Conservation (phyloP, 225 moss, liverwort and hornwort genomes). For the Sphagnum tenellum region DNA sequence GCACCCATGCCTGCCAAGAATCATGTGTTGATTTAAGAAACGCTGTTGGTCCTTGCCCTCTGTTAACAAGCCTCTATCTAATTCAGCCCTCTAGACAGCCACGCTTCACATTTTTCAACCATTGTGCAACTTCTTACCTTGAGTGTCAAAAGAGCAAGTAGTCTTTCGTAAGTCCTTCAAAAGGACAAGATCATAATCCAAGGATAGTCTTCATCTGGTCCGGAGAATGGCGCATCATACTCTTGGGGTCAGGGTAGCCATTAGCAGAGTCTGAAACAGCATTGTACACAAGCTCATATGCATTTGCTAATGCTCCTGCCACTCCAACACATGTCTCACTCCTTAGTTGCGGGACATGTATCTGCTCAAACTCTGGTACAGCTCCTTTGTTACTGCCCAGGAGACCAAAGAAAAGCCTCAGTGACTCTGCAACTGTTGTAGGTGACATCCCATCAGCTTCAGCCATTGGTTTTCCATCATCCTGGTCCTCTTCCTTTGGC, state of each 20-base stretch:
- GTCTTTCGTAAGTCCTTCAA: too few species aligned
- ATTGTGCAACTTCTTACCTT: too few species aligned
- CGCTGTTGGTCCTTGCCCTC: too few species aligned
- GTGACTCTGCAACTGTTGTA: constrained; percentile 66
- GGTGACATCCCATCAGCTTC: constrained; percentile 81
- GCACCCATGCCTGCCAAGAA: too few species aligned
- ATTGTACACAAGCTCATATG: constrained; percentile 74
- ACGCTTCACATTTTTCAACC: too few species aligned
- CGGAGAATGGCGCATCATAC: constrained; percentile 81
- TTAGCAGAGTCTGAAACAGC: constrained; percentile 68
- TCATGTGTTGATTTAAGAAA: too few species aligned
- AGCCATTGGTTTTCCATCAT: constrained; percentile 70
- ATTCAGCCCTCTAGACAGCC: too few species aligned
- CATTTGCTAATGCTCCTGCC: constrained; percentile 68
- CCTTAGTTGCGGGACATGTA: constrained; percentile 79
- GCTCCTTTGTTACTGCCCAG: constrained; percentile 78
- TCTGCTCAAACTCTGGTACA: constrained; percentile 91
- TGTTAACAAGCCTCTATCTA: too few species aligned
- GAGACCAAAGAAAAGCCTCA: constrained; percentile 67
- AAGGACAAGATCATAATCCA: constrained; percentile 42
- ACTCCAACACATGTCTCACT: constrained; percentile 91
- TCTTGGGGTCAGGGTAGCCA: constrained; percentile 80
- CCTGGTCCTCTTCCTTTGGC: constrained; percentile 68
- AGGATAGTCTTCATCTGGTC: constrained; percentile 93
- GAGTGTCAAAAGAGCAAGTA: too few species aligned